Evolutionary conservation across 2,329 filamentous ascomycete genomes (phyloP).

Genomic region (Trichoderma atroviride): DNA sequence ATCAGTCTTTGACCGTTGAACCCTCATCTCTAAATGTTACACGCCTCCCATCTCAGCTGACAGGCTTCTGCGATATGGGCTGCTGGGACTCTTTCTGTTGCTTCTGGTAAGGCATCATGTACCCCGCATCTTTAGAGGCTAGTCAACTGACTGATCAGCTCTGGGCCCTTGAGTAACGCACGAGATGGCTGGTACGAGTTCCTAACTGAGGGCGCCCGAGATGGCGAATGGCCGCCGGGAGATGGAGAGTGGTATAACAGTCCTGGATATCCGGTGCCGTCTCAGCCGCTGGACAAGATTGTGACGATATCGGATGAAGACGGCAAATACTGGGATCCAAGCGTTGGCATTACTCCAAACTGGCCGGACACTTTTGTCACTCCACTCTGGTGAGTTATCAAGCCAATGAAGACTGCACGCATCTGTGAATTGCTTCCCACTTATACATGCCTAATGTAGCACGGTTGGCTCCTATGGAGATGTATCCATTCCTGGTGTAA

Average conservation of each 20-base stretch:
- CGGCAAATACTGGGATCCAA: neutral
- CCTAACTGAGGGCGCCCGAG: neutral
- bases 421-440: neutral
- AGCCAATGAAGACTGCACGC: neutral
- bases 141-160: neutral
- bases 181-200: neutral
- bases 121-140: neutral
- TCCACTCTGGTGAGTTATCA: conserved; percentile 1
- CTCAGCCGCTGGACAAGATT: neutral
- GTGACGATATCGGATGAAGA: conserved; percentile 12
- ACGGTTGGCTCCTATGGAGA: conserved; percentile 1
- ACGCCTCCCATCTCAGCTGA: neutral
- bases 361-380: conserved; percentile 5
- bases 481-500: neutral
- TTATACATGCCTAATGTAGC: neutral
- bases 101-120: conserved; percentile 1
- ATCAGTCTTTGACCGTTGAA: neutral
- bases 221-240: neutral
- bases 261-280: conserved; percentile 1
- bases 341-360: neutral
- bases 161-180: conserved; percentile 7
- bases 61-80: neutral
- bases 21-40: neutral
- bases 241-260: conserved; percentile 12
- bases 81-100: conserved; percentile 18